Evolutionary conservation across 805 yeast genomes (phyloP).

Genomic region (Tetrapisispora phaffii): DNA sequence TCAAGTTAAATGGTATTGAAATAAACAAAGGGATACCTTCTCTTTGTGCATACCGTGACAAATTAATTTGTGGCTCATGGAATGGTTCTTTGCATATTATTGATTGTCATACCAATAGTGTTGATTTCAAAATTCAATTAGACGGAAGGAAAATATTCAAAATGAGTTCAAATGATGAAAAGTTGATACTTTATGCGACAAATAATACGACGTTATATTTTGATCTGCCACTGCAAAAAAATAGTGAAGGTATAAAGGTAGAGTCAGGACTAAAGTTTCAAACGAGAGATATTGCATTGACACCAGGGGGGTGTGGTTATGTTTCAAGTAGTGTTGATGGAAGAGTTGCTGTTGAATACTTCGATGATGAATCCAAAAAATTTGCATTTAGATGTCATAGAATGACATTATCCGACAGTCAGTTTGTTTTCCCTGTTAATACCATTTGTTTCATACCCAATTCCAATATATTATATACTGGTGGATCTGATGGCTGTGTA

Average conservation of each 20-base stretch:
- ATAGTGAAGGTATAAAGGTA: constrained; percentile 8
- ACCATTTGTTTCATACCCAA: constrained; percentile 67
- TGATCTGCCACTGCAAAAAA: constrained; percentile 9
- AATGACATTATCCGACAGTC: constrained; percentile 35
- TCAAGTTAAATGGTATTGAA: constrained; percentile 17
- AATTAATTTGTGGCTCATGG: constrained; percentile 52
- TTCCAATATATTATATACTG: constrained; percentile 72
- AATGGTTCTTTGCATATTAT: constrained; percentile 41
- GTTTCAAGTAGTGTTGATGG: constrained; percentile 75
- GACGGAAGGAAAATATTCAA: constrained; percentile 33
- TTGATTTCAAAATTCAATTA: constrained; percentile 3
- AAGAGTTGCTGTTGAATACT: constrained; percentile 63
- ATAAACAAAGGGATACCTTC: constrained; percentile 36
- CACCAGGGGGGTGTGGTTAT: constrained; percentile 47
- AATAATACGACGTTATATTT: constrained; percentile 35
- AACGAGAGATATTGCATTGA: constrained; percentile 44
- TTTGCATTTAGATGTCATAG: constrained; percentile 84
- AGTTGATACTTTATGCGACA: constrained; percentile 46
- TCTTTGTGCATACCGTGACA: constrained; percentile 9
- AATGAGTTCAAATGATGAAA: constrained; percentile 44
- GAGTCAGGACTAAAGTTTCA: constrained; percentile 63
- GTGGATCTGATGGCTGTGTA: constrained; percentile 85
- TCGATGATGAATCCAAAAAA: constrained; percentile 39
- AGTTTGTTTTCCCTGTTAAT: constrained; percentile 67
- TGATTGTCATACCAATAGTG: constrained; percentile 32